Evolutionary conservation across 805 yeast genomes (phyloP).

Genomic region (Yarrowia hollandica): DNA sequence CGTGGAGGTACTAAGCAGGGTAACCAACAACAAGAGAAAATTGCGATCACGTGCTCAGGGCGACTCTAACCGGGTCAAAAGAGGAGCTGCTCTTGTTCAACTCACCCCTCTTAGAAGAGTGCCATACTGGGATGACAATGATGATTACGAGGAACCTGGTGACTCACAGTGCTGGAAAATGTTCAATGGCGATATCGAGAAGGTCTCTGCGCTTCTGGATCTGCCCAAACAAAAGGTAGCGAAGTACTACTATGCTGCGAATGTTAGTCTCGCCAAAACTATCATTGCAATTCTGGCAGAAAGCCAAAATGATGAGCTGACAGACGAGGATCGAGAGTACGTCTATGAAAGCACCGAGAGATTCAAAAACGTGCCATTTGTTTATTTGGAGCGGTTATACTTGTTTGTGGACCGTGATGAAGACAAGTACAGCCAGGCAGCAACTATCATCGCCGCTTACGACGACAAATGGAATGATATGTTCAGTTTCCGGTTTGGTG

Average conservation of each 20-base stretch:
- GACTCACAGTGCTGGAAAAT: conserved; percentile 22
- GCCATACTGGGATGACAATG: conserved; percentile 17
- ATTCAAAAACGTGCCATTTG: conserved; percentile 7
- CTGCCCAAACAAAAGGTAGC: conserved; percentile 12
- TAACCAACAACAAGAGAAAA: not conserved
- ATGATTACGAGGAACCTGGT: conserved; percentile 3
- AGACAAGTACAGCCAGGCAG: not conserved
- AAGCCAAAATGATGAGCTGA: not conserved
- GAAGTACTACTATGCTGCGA: conserved; percentile 20
- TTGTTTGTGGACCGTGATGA: conserved; percentile 9
- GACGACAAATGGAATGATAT: conserved; percentile 18
- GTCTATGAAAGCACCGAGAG: not conserved
- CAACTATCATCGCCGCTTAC: not conserved
- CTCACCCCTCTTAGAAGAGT: conserved; percentile 14
- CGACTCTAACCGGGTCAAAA: conserved; percentile 1
- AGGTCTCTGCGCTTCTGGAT: not conserved
- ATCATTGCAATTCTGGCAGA: conserved; percentile 1
- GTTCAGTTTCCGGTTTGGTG: conserved; percentile 6
- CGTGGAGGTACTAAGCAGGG: conserved; percentile 7
- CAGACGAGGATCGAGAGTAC: conserved; percentile 2
- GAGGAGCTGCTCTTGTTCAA: conserved; percentile 20
- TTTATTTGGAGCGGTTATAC: conserved; percentile 1
- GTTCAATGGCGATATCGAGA: conserved; percentile 8
- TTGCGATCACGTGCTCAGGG: conserved; percentile 13
- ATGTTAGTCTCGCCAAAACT: conserved; percentile 12